Conservation (phyloP, 2,329 filamentous ascomycete species). For the Aspergillus sergii region DNA sequence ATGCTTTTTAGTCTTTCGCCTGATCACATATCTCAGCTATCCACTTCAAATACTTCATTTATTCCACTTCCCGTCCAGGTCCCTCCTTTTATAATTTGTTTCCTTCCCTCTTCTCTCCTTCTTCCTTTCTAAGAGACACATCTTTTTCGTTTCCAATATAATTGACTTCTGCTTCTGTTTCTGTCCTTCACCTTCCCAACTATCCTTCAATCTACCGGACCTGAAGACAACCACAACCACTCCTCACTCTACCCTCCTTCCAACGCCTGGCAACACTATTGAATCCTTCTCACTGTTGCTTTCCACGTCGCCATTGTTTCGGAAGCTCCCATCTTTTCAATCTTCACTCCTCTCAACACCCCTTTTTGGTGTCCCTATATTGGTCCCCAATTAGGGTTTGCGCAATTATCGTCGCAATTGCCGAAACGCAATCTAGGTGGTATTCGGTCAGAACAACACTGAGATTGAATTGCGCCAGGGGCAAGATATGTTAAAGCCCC, state of each 20-base stretch:
- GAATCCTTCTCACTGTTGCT: slow-evolving; percentile 4
- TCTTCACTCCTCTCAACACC: slow-evolving; percentile 12
- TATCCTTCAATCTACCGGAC: slow-evolving; percentile 15
- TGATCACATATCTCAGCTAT: slow-evolving; percentile 39
- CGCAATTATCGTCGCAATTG: slow-evolving; percentile 5
- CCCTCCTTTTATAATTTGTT: slow-evolving; percentile 17
- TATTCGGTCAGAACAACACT: not conserved
- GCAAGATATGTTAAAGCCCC: slow-evolving; percentile 27
- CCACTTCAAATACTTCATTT: slow-evolving; percentile 34
- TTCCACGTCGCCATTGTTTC: not conserved
- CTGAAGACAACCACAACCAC: slow-evolving; percentile 9
- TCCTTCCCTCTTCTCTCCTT: slow-evolving; percentile 17
- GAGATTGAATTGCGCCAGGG: slow-evolving; percentile 18
- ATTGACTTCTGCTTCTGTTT: slow-evolving; percentile 12
- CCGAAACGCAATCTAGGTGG: slow-evolving; percentile 8
- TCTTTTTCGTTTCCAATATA: slow-evolving; percentile 8
- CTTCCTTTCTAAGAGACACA: slow-evolving; percentile 5
- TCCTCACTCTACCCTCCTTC: slow-evolving; percentile 13
- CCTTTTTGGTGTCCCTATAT: slow-evolving; percentile 14
- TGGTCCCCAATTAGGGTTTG: slow-evolving; percentile 22
- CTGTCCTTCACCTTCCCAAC: slow-evolving; percentile 11
- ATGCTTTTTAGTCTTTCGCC: slow-evolving; percentile 33
- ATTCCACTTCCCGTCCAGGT: slow-evolving; percentile 30
- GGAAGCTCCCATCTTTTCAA: not conserved
- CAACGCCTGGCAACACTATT: not conserved